Base-by-base conservation (phyloP, 495 filamentous ascomycete genomes). In the Neurospora sublineolata region DNA sequence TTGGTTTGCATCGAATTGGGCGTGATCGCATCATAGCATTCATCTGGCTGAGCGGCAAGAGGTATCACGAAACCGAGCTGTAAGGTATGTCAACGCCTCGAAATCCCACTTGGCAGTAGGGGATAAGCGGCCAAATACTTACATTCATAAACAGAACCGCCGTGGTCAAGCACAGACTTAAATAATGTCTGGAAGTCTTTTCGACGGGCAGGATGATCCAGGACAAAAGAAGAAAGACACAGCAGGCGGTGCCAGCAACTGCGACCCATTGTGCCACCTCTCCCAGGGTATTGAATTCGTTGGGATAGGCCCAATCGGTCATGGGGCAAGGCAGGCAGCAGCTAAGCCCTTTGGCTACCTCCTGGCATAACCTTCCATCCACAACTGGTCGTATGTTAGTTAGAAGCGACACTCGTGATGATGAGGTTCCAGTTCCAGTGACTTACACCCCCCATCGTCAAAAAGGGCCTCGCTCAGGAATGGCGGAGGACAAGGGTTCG, bases 291-390 rank as follows among this genome's bases (percentile, higher is more conserved):
- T 85, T 74, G 80, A 97, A 93, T 72, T 87, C 86, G 75, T 94
- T 89, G 6, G 90, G 90, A 78, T 97, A 98, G 69, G 91, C 83
- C 90, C 90, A 98, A 68, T 92, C 86, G 37, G 91, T 89, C 74
- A 90, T 84, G 23, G 96, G 95, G 81, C 95, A 99, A 75, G 96
- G 96, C 71, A 98, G 78, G 81, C 95, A 99, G 79, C 95, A 99
- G 33, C 80, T 83, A 38, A 82, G 77, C 10, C 70, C 64, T 12
- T 77, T 81, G 46, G 76, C 41, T 10, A 81, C 69, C 1, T 76
- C 73, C 67, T 84, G 76, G 71, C 91, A 81, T 12, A 89, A 85
- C 67, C 92, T 86, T 73, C 94, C 93, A 23, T 83, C 81, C 67
- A 91, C 80, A 77, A 89, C 93, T 95, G 52, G 74, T 36, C 52